Percentiles rank a stretch among this genome's conserved stretches.
phyloP scores from a whole-genome alignment of 306 rosid species.

The Coriaria nepalensis region DNA sequence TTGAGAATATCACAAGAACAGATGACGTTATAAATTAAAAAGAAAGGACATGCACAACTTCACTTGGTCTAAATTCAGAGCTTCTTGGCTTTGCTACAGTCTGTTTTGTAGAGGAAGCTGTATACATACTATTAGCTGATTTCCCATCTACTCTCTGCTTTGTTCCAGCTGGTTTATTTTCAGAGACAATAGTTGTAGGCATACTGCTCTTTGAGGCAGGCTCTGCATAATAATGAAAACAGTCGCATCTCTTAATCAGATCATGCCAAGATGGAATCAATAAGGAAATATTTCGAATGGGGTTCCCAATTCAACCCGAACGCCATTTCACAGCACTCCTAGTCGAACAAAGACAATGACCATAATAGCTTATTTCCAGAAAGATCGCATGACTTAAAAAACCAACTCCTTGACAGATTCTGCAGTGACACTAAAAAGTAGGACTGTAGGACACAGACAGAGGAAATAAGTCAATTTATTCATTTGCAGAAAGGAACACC shows the following conservation, averaged over 20 bases:
- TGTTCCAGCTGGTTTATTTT: constrained; percentile 21
- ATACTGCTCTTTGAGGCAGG: constrained; percentile 23
- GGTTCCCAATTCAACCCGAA: too few species aligned
- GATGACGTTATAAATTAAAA: constrained; percentile 1
- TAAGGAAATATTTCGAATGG: neutral
- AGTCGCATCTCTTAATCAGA: constrained; percentile 14
- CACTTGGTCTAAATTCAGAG: constrained; percentile 71
- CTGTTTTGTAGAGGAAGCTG: constrained; percentile 22
- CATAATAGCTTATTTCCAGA: too few species aligned
- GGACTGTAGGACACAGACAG: constrained; percentile 1
- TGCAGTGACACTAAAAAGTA: neutral
- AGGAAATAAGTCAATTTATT: neutral
- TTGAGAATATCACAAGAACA: too few species aligned
- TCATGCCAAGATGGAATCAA: neutral
- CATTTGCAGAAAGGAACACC: neutral
- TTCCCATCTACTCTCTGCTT: constrained; percentile 20
- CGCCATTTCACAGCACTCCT: too few species aligned
- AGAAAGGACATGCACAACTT: constrained; percentile 43
- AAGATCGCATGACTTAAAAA: too few species aligned
- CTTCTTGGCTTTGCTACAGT: constrained; percentile 60
- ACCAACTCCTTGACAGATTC: too few species aligned
- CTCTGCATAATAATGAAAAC: constrained; percentile 26
- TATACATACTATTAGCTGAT: constrained; percentile 17
- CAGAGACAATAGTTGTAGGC: constrained; percentile 9
- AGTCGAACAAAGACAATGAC: too few species aligned